Percentiles rank a stretch among this genome's conserved stretches.
Evolutionary conservation across 208 protist species (phyloP).

Genomic region (Crithidia acanthocephali): DNA sequence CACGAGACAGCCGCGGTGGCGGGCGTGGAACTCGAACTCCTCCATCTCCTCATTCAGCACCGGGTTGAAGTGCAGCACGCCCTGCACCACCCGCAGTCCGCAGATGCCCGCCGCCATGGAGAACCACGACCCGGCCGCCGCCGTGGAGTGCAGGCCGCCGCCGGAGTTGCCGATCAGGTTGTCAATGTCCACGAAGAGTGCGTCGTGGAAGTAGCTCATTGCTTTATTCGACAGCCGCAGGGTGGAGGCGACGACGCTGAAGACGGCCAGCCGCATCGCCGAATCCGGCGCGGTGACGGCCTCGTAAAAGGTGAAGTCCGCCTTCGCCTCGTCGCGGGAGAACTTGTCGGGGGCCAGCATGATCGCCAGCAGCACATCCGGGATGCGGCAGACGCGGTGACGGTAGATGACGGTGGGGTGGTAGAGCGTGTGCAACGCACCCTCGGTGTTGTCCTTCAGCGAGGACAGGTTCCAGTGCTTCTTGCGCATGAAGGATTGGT

Average conservation of each 20-base stretch:
- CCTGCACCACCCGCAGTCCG: slow-evolving; percentile 77
- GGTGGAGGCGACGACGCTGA: slow-evolving; percentile 73
- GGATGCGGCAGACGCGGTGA: slow-evolving; percentile 82
- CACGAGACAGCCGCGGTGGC: slow-evolving; percentile 82
- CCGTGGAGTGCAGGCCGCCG: slow-evolving; percentile 76
- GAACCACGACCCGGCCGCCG: slow-evolving; percentile 85
- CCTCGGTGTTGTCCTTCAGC: slow-evolving; percentile 41
- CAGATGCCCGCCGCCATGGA: slow-evolving; percentile 79
- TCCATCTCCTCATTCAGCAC: slow-evolving; percentile 73
- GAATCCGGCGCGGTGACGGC: slow-evolving; percentile 84
- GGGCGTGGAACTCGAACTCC: slow-evolving; percentile 74
- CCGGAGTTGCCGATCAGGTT: slow-evolving; percentile 77
- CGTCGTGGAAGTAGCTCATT: slow-evolving; percentile 51
- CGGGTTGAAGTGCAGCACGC: slow-evolving; percentile 86
- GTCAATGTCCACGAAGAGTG: slow-evolving; percentile 76
- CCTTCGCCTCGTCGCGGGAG: slow-evolving; percentile 76
- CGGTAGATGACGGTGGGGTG: slow-evolving; percentile 88
- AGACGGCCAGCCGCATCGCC: slow-evolving; percentile 72
- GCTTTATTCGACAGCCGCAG: slow-evolving; percentile 69
- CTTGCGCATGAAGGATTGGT: slow-evolving; percentile 89
- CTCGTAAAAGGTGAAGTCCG: slow-evolving; percentile 90
- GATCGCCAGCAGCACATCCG: slow-evolving; percentile 86
- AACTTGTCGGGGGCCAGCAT: slow-evolving; percentile 78
- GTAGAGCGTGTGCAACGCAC: slow-evolving; percentile 63
- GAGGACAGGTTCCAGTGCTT: slow-evolving; percentile 82